Evolutionary conservation across 805 yeast species (phyloP), one percentile per base, ranked within the genome.

Genomic region (Yamadazyma kitorensis): DNA sequence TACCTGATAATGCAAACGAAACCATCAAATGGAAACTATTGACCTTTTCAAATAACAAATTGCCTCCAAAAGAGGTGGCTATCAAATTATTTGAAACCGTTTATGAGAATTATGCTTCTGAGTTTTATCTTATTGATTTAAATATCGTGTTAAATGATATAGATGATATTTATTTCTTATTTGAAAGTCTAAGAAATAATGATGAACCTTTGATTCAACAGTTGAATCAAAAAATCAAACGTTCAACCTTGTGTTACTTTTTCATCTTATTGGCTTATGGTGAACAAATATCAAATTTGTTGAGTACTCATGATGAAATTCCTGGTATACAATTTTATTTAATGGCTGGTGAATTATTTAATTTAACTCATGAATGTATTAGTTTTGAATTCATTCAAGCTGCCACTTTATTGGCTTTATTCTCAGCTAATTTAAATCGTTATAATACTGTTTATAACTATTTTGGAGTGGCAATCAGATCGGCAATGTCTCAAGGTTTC

Each of bases 371-470:
- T 29, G 68, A 64, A 39, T 52, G 47, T 18, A 47, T 59, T 7
- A 51, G 49, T 21, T 27, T 52, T 17, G 53, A 49, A n/a, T 64
- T 57, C 37, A 62, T 65, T 26, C 70, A 62, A 39, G 47, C 59
- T 25, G 55, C 65, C 6, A 33, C 59, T 16, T 28, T 63, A 2
- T 38, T 66, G 26, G 72, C 61, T 1, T 45, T 66, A 10, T 65
- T 54, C 36, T 55, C 68, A 3, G 59, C 64, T 17, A 66, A 64
- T 43, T 48, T 64, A 27, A 55, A 56, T 35, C 42, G 66, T 8
- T 56, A 58, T 42, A 63, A 61, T 37, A 59, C 69, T 6, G 68
- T 57, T 15, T 60, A 60, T 44, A 63, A 60, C 36, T 64, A 51
- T 41, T 54, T 62, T 29, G 70, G 70, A 1, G 59, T 66, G 6